Percentiles rank a stretch among this genome's conserved stretches.
Evolutionary conservation across 495 filamentous ascomycete species (phyloP).

Genomic region (Viridothelium virens): DNA sequence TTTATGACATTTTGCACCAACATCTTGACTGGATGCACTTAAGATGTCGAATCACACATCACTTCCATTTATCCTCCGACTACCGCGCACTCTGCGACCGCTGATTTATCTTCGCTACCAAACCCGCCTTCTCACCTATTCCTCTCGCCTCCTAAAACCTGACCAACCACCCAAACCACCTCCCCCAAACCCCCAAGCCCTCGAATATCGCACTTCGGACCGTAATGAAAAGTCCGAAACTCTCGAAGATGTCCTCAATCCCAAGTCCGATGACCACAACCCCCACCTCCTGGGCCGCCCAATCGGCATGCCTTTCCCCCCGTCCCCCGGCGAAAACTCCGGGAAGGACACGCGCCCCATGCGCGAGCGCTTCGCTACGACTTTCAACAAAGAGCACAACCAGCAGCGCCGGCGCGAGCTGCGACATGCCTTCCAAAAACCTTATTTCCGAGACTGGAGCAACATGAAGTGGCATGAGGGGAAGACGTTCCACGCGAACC

Average conservation of each 20-base stretch:
- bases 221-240: not conserved
- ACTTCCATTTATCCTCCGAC: not conserved
- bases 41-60: not conserved
- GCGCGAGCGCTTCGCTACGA: constrained; percentile 66
- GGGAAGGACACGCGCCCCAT: constrained; percentile 62
- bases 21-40: not conserved
- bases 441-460: constrained; percentile 89
- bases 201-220: not conserved
- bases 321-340: constrained; percentile 67
- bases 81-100: not conserved
- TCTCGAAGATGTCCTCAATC: not conserved
- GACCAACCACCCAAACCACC: not conserved
- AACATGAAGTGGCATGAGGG: constrained; percentile 74
- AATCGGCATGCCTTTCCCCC: constrained; percentile 69
- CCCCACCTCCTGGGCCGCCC: constrained; percentile 67
- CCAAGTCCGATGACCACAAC: constrained; percentile 25
- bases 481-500: constrained; percentile 78
- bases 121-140: not conserved
- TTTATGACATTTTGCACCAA: no score
- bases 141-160: not conserved
- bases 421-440: constrained; percentile 55
- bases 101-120: not conserved
- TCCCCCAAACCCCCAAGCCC: not conserved
- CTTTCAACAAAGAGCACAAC: constrained; percentile 78
- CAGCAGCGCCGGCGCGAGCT: constrained; percentile 61